Base-by-base conservation (phyloP, 306 rosid species). In the Vigna nakashimae region DNA sequence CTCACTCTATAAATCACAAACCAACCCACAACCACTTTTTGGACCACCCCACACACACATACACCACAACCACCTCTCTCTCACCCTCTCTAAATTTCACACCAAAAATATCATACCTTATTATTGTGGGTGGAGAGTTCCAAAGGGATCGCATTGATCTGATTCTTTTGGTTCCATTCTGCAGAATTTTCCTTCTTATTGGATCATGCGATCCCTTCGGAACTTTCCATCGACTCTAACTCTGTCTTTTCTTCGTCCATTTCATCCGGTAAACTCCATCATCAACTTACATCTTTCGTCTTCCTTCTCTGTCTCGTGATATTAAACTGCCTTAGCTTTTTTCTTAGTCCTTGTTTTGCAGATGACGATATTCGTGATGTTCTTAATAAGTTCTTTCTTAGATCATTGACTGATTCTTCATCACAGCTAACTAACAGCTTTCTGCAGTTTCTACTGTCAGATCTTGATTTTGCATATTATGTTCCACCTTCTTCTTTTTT, bases 141-240 rank as follows among this genome's bases (percentile, higher is more conserved):
- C 96, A 91, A 91, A 91, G 96, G 96, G 96, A 91, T 91, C 93
- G 93, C 96, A 91, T 91, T 91, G 96, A 89, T 91, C 93, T 86
- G 52, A 87, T 83, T 43, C 48, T 18, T 55, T 17, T 48, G 1
- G 40, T 26, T 77, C 24, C 49, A 7, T 17, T 30, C 65, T 59
- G 20, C 12, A 42, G 9, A 11, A 45, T 45, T 8, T 76, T 69
- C 17, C 18, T 66, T 9, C 1, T 9, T 80, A 53, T 87, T 83
- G 79, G 96, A 91, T 91, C 96, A 83, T 91, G 96, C 88, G 53
- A 91, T 91, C 96, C 84, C 90, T 89, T 89, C 0, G 93, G 96
- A 91, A 89, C 69, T 82, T 82, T 86, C 93, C 91, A 84, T 82
- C 86, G 17, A 43, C 87, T 84, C 82, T 84, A 84, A 57, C 24